phyloP scores from a whole-genome alignment of 768 basidiomycete species.

The Clitopilus hobsonii region DNA sequence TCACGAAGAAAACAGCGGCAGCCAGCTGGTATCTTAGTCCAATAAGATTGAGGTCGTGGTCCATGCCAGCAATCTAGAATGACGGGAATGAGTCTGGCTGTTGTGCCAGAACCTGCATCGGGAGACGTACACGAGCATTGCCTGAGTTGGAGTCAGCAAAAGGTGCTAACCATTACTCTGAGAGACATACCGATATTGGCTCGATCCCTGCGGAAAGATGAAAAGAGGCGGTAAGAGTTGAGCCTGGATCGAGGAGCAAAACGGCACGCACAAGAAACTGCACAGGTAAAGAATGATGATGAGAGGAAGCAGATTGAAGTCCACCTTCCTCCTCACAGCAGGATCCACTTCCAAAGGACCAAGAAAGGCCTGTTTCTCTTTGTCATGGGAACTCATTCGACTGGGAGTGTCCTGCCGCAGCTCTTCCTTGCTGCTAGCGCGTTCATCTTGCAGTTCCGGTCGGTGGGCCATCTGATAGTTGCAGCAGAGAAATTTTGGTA shows the following conservation, averaged over 20 bases:
- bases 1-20: slow-evolving; percentile 23
- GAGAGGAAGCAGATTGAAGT: slow-evolving; percentile 27
- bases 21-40: slow-evolving; percentile 21
- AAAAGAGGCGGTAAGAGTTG: not conserved
- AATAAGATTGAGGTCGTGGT: slow-evolving; percentile 22
- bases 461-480: too few relatives aligned
- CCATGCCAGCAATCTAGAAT: slow-evolving; percentile 37
- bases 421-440: too few relatives aligned
- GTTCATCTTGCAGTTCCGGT: too few relatives aligned
- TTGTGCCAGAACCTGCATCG: not conserved
- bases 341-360: not conserved
- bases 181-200: slow-evolving; percentile 35
- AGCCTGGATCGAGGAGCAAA: not conserved
- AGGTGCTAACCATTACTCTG: not conserved
- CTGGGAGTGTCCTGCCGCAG: too few relatives aligned
- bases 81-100: not conserved
- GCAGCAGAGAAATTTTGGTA: too few relatives aligned
- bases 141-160: slow-evolving; percentile 15
- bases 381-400: too few relatives aligned
- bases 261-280: slow-evolving; percentile 24
- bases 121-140: slow-evolving; percentile 23
- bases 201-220: slow-evolving; percentile 34
- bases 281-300: slow-evolving; percentile 31
- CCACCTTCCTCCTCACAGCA: slow-evolving; percentile 14
- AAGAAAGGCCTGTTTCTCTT: too few relatives aligned